A percentile compares a stretch with the other conserved stretches of the same genome.
Conservation (phyloP, 1,284 basidiomycete species). For the Fistulinella cinereoalba region DNA sequence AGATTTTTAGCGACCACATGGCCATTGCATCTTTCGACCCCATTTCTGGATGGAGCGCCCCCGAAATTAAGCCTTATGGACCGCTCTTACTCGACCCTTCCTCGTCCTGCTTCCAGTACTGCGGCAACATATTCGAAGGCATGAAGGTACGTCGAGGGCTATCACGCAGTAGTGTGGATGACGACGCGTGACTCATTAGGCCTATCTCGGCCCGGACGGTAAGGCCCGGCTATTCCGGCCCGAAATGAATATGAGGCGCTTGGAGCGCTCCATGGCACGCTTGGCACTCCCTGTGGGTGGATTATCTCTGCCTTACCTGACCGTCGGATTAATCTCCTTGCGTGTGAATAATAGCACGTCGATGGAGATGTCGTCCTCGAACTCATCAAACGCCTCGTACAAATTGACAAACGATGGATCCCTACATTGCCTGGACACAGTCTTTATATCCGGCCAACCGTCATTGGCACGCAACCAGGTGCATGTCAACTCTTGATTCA, state of each 20-base stretch:
- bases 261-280: conserved; percentile 58
- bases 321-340: background rate
- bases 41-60: conserved; percentile 70
- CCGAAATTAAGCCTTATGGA: conserved; percentile 77
- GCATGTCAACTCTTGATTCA: background rate
- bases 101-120: conserved; percentile 75
- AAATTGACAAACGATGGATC: conserved; percentile 73
- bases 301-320: background rate
- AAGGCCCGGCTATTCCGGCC: conserved; percentile 74
- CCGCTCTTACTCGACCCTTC: conserved; percentile 73
- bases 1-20: conserved; percentile 79
- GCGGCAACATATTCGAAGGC: conserved; percentile 79
- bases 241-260: conserved; percentile 76
- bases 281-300: conserved; percentile 61
- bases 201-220: conserved; percentile 68
- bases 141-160: conserved; percentile 71
- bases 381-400: conserved; percentile 69
- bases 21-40: conserved; percentile 64
- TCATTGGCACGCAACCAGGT: conserved; percentile 79
- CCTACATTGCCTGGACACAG: conserved; percentile 66
- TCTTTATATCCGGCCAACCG: conserved; percentile 77
- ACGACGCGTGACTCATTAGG: conserved; percentile 38
- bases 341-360: conserved; percentile 48
- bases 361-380: conserved; percentile 59
- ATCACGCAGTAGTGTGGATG: too few species aligned